Evolutionary conservation across 352 stramenopile species (phyloP).

Genomic region (Phytophthora multivora): DNA sequence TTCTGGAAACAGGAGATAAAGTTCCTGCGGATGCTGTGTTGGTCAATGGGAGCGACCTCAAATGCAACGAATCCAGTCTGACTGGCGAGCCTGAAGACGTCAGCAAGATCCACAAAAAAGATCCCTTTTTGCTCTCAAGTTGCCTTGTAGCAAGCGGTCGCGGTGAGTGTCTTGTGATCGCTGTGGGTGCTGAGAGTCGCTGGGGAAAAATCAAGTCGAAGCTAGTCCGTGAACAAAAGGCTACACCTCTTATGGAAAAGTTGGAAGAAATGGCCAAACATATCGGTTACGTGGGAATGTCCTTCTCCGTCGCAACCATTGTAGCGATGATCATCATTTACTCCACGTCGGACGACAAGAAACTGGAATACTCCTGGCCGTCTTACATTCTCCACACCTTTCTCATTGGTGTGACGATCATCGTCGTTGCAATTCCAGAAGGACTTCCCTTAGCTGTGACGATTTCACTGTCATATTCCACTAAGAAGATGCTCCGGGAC

Average conservation of each 20-base stretch:
- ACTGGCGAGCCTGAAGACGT: conserved; percentile 96
- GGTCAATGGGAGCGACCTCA: conserved; percentile 92
- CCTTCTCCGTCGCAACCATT: conserved; percentile 88
- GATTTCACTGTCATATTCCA: conserved; percentile 95
- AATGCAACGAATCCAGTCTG: conserved; percentile 95
- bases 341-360: conserved; percentile 58
- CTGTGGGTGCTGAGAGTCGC: conserved; percentile 78
- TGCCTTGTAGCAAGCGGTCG: conserved; percentile 77
- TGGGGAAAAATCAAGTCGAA: conserved; percentile 94
- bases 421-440: conserved; percentile 95
- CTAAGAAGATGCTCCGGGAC: conserved; percentile 98
- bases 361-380: conserved; percentile 68
- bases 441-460: conserved; percentile 93
- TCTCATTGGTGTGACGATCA: conserved; percentile 93
- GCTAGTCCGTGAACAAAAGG: conserved; percentile 85
- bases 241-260: conserved; percentile 93
- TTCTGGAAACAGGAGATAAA: conserved; percentile 93
- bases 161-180: conserved; percentile 82
- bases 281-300: conserved; percentile 88
- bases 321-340: conserved; percentile 88
- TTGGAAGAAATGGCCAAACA: conserved; percentile 91
- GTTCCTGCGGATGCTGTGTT: conserved; percentile 95
- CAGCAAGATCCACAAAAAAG: conserved; percentile 71
- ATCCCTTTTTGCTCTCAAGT: conserved; percentile 90
- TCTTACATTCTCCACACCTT: conserved; percentile 93